Percentiles rank a stretch among this genome's conserved stretches.
Conservation (phyloP, 805 yeast genomes). For the Schwanniomyces sp. region DNA sequence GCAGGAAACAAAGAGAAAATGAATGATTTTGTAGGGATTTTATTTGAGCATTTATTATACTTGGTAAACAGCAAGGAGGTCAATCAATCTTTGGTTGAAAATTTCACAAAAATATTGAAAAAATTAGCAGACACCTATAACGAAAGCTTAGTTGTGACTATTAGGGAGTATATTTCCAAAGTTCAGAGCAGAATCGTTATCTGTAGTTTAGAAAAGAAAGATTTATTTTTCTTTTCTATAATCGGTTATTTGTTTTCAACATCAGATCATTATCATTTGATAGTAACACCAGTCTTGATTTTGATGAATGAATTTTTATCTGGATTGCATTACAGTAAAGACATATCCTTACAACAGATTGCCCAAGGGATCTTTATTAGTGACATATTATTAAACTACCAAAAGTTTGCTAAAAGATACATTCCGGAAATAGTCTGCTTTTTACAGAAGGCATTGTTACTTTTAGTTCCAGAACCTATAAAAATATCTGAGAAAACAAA, state of each 20-base stretch:
- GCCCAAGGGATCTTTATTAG: conserved; percentile 67
- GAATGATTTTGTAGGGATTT: conserved; percentile 59
- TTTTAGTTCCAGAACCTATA: conserved; percentile 42
- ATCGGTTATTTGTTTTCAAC: conserved; percentile 85
- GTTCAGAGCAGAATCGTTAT: conserved; percentile 52
- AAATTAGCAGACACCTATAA: conserved; percentile 65
- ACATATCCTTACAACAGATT: conserved; percentile 36
- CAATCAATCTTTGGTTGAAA: conserved; percentile 33
- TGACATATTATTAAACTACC: conserved; percentile 68
- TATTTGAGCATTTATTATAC: conserved; percentile 61
- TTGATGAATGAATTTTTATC: conserved; percentile 66
- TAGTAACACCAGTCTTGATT: conserved; percentile 80
- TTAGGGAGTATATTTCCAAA: conserved; percentile 56
- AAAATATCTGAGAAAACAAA: conserved; percentile 6
- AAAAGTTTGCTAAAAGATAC: conserved; percentile 74
- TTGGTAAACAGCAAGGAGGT: conserved; percentile 38
- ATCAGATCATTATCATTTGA: conserved; percentile 91
- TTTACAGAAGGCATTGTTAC: conserved; percentile 49
- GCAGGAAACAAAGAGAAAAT: conserved; percentile 78
- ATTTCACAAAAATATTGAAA: conserved; percentile 49
- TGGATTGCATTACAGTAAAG: conserved; percentile 28
- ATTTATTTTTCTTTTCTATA: conserved; percentile 65
- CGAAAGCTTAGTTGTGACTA: conserved; percentile 58
- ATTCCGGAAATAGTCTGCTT: conserved; percentile 76
- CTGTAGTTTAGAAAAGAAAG: conserved; percentile 27